Evolutionary conservation across 306 rosid genomes (phyloP).

Genomic region (Chamaecrista fasciculata): DNA sequence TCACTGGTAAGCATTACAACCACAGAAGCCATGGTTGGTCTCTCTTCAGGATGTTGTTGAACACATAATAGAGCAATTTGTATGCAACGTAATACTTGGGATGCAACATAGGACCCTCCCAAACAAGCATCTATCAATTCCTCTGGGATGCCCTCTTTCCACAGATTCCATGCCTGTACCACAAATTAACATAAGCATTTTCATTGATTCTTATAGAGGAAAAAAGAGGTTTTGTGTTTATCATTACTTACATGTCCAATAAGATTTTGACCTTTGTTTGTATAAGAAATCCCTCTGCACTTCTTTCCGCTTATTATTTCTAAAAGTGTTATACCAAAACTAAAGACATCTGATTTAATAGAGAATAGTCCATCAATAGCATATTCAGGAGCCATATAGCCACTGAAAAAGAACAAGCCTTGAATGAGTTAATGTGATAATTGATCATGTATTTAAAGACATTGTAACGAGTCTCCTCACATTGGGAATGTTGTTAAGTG

Average conservation of each 20-base stretch:
- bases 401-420: background rate
- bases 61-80: conserved; percentile 23
- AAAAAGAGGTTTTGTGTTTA: no score
- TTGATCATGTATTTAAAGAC: no score
- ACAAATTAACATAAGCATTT: no score
- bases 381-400: background rate
- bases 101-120: background rate
- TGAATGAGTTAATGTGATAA: no score
- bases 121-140: conserved; percentile 32
- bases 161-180: conserved; percentile 38
- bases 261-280: conserved; percentile 32
- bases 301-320: conserved; percentile 24
- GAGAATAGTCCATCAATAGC: background rate
- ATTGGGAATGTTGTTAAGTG: no score
- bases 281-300: conserved; percentile 30
- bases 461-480: no score
- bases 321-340: background rate
- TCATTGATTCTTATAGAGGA: no score
- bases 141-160: conserved; percentile 31
- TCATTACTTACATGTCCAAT: conserved; percentile 37
- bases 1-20: conserved; percentile 24
- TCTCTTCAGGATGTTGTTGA: conserved; percentile 20
- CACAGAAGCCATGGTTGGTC: conserved; percentile 29
- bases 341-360: background rate
- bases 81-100: conserved; percentile 26